Conservation (phyloP, 371 early-diverging fungal species). For the Circinella minor region DNA sequence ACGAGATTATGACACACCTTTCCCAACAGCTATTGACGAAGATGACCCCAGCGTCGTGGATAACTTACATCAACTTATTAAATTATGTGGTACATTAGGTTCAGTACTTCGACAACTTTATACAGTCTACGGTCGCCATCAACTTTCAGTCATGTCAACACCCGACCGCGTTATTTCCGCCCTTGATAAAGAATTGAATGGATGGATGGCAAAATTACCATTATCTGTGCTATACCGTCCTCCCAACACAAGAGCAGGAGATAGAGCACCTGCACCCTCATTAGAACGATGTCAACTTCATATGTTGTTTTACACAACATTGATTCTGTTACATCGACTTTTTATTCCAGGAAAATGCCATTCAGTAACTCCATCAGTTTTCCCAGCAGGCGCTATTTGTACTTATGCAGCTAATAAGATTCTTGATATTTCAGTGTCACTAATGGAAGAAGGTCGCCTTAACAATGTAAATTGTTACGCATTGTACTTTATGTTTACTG, state of each 20-base stretch:
- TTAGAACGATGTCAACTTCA: constrained; percentile 60
- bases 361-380: constrained; percentile 33
- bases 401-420: constrained; percentile 64
- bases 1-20: constrained; percentile 53
- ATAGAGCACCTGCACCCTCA: constrained; percentile 41
- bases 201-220: constrained; percentile 58
- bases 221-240: constrained; percentile 46
- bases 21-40: constrained; percentile 45
- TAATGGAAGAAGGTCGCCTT: constrained; percentile 38
- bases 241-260: constrained; percentile 36
- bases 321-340: constrained; percentile 79
- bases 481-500: constrained; percentile 51
- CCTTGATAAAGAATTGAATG: constrained; percentile 50
- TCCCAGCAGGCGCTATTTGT: constrained; percentile 57
- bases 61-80: constrained; percentile 45
- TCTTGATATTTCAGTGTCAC: constrained; percentile 51
- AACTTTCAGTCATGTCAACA: constrained; percentile 35
- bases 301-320: constrained; percentile 74
- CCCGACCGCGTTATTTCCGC: constrained; percentile 44
- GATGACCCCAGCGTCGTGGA: constrained; percentile 48
- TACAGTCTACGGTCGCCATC: constrained; percentile 46
- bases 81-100: constrained; percentile 48
- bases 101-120: constrained; percentile 50
- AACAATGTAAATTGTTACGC: constrained; percentile 45
- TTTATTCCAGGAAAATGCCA: constrained; percentile 53